phyloP scores from a whole-genome alignment of 2,329 filamentous ascomycete genomes.

The Hymenoscyphus infarciens region DNA sequence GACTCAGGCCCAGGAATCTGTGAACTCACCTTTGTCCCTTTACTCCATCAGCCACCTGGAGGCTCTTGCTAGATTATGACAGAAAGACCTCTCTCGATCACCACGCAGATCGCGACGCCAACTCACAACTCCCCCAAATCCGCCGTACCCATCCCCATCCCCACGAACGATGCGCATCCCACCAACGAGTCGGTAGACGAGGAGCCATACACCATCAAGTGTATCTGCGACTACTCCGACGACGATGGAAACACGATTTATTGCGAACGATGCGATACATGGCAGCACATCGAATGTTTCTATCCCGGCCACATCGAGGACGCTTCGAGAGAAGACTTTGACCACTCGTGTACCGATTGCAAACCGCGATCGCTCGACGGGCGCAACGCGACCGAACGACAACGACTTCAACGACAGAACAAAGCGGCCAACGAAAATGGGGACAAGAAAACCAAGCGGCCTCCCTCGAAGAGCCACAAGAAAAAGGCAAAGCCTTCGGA shows the following conservation, averaged over 20 bases:
- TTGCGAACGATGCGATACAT: slow-evolving; percentile 93
- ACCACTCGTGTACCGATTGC: slow-evolving; percentile 89
- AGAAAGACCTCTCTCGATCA: slow-evolving; percentile 36
- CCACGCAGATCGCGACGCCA: slow-evolving; percentile 37
- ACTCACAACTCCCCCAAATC: slow-evolving; percentile 27
- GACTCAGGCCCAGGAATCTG: slow-evolving; percentile 36
- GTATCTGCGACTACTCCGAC: slow-evolving; percentile 88
- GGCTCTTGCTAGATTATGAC: slow-evolving; percentile 39
- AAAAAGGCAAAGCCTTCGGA: slow-evolving; percentile 77
- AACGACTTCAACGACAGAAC: slow-evolving; percentile 57
- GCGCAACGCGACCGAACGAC: slow-evolving; percentile 70
- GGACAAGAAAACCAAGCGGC: slow-evolving; percentile 71
- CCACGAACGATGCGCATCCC: slow-evolving; percentile 28
- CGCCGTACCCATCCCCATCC: slow-evolving; percentile 21
- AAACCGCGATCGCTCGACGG: slow-evolving; percentile 71
- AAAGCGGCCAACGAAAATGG: slow-evolving; percentile 44
- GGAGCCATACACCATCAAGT: slow-evolving; percentile 93
- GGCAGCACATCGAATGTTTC: slow-evolving; percentile 98
- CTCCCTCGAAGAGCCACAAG: slow-evolving; percentile 77
- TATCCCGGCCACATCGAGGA: slow-evolving; percentile 72
- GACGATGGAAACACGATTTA: slow-evolving; percentile 98
- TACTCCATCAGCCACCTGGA: slow-evolving; percentile 33
- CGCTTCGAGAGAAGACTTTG: slow-evolving; percentile 66
- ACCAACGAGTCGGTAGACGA: slow-evolving; percentile 56
- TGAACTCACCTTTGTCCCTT: slow-evolving; percentile 35